These are phyloP conservation scores for Crithidia bombi DNA, from an alignment of 208 protist species.

Conservation along the genomic window DNA sequence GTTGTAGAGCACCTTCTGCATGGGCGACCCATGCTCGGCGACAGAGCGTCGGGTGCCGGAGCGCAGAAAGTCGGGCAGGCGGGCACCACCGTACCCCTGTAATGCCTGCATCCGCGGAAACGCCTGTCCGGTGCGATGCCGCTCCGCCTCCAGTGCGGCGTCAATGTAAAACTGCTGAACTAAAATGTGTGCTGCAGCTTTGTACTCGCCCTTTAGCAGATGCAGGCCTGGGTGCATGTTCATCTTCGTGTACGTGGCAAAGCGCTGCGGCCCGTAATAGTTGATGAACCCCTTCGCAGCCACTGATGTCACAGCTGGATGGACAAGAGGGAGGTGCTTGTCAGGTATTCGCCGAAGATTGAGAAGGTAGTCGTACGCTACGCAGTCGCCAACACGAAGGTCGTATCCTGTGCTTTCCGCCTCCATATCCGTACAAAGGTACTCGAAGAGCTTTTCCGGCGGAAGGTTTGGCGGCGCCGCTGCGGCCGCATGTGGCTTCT, in stretches of 20 bases:
- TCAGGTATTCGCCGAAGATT: slow-evolving; percentile 70
- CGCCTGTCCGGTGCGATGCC: slow-evolving; percentile 48
- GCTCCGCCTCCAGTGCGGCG: slow-evolving; percentile 67
- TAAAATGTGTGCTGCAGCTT: slow-evolving; percentile 80
- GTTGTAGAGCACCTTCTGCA: slow-evolving; percentile 80
- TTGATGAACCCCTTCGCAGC: slow-evolving; percentile 87
- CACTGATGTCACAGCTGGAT: slow-evolving; percentile 68
- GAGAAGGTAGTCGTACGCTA: slow-evolving; percentile 74
- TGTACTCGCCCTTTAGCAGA: slow-evolving; percentile 82
- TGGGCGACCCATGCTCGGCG: slow-evolving; percentile 66
- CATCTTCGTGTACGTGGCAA: slow-evolving; percentile 78
- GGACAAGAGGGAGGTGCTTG: slow-evolving; percentile 60
- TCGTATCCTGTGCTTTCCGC: slow-evolving; percentile 61
- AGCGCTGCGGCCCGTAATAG: slow-evolving; percentile 84
- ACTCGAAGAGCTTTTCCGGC: slow-evolving; percentile 82
- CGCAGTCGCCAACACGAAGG: slow-evolving; percentile 64
- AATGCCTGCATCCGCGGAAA: slow-evolving; percentile 47
- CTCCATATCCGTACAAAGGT: slow-evolving; percentile 85
- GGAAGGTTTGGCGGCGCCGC: slow-evolving; percentile 31
- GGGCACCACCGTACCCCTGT: slow-evolving; percentile 47
- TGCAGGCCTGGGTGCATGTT: slow-evolving; percentile 90
- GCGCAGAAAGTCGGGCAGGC: slow-evolving; percentile 53
- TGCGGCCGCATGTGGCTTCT: slow-evolving; percentile 19
- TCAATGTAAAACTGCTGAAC: slow-evolving; percentile 91
- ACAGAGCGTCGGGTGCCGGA: slow-evolving; percentile 49